Evolutionary conservation across 176 grass and related monocot genomes (phyloP).

Genomic region (Puccinellia tenuiflora): DNA sequence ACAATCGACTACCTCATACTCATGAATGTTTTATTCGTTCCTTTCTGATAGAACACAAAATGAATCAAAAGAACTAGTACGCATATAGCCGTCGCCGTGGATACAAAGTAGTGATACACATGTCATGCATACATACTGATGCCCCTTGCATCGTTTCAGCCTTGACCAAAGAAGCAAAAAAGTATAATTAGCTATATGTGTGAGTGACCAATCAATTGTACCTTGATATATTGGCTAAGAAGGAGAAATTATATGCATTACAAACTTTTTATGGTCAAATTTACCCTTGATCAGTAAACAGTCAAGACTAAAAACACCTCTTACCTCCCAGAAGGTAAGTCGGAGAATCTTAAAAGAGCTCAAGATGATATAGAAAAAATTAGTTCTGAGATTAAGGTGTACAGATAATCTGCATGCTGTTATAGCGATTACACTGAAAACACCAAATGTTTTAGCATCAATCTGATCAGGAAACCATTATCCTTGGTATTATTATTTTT

Average conservation of each 20-base stretch:
- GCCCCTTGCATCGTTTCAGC: background rate
- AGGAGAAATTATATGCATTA: background rate
- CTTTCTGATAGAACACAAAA: background rate
- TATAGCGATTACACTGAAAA: background rate
- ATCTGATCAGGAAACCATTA: background rate
- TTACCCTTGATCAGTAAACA: background rate
- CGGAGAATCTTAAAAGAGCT: background rate
- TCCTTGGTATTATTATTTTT: background rate
- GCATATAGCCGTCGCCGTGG: background rate
- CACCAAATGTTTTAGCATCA: background rate
- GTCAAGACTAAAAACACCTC: background rate
- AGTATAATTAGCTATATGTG: background rate
- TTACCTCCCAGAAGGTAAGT: background rate
- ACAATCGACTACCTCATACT: background rate
- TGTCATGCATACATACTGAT: background rate
- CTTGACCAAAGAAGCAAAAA: background rate
- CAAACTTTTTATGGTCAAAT: background rate
- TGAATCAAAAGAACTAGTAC: background rate
- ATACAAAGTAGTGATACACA: background rate
- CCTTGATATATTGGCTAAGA: background rate
- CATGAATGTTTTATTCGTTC: background rate
- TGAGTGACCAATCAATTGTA: background rate
- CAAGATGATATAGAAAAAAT: background rate
- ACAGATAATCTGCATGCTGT: background rate
- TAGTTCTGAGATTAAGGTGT: slow-evolving; percentile 23